Evolutionary conservation across 306 rosid genomes (phyloP).

Genomic region (Lathyrus tuberosus): DNA sequence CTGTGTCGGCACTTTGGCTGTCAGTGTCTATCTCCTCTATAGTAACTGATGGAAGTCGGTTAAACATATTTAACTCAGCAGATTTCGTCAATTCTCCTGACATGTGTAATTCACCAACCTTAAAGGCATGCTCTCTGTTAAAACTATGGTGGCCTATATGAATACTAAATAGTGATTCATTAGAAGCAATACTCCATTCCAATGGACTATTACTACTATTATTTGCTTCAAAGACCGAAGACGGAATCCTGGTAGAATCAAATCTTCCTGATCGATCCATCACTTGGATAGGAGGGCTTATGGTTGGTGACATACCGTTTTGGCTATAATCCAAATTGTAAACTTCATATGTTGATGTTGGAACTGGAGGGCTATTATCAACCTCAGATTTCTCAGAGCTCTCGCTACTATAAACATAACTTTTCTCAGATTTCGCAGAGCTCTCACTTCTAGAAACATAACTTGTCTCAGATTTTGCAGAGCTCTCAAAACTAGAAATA

Average conservation of each 20-base stretch:
- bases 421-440: conserved; percentile 22
- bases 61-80: conserved; percentile 44
- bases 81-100: conserved; percentile 51
- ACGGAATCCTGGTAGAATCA: conserved; percentile 69
- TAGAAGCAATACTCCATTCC: conserved; percentile 88
- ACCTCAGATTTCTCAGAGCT: conserved; percentile 43
- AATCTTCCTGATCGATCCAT: conserved; percentile 67
- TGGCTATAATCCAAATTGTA: conserved; percentile 34
- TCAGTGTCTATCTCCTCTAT: conserved; percentile 32
- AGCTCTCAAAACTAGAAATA: conserved; percentile 2
- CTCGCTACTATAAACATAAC: conserved; percentile 35
- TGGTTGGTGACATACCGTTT: conserved; percentile 43
- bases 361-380: conserved; percentile 24
- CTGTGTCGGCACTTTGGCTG: conserved; percentile 21
- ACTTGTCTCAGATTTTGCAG: conserved; percentile 26
- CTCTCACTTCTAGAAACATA: conserved; percentile 34
- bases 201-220: conserved; percentile 39
- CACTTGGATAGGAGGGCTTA: conserved; percentile 59
- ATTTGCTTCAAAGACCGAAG: conserved; percentile 58
- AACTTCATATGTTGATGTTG: conserved; percentile 39
- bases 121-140: conserved; percentile 46
- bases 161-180: conserved; percentile 89
- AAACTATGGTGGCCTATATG: conserved; percentile 63
- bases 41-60: conserved; percentile 38
- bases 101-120: conserved; percentile 38